Conservation (phyloP, 2,329 filamentous ascomycete species). For the Paraphaeosphaeria sporulosa region DNA sequence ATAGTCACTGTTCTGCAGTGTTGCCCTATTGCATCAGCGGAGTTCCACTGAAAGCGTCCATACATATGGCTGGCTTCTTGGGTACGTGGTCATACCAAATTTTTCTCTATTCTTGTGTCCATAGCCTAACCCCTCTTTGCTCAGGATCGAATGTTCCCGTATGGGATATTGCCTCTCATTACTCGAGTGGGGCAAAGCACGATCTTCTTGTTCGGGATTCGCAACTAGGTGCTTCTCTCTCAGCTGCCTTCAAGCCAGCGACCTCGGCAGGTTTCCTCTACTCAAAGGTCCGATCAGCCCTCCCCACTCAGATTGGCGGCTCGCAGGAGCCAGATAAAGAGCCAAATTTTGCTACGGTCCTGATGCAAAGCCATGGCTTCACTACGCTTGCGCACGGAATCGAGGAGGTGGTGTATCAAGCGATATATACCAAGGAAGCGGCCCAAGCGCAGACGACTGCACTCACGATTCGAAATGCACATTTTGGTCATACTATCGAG, state of each 20-base stretch:
- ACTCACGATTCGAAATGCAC: constrained; percentile 41
- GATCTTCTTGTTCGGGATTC: constrained; percentile 46
- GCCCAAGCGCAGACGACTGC: constrained; percentile 53
- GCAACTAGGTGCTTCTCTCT: constrained; percentile 44
- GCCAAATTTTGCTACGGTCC: constrained; percentile 46
- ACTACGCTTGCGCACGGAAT: constrained; percentile 52
- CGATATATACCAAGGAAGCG: constrained; percentile 52
- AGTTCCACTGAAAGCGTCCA: constrained; percentile 48
- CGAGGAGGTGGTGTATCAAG: constrained; percentile 55
- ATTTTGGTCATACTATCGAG: constrained; percentile 47
- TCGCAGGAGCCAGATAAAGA: constrained; percentile 39
- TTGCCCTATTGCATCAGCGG: constrained; percentile 53
- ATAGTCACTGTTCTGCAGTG: constrained; percentile 53
- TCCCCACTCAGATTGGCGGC: constrained; percentile 45
- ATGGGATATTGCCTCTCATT: constrained; percentile 44
- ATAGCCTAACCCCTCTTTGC: not conserved
- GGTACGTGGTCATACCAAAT: constrained; percentile 30
- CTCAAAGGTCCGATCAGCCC: constrained; percentile 46
- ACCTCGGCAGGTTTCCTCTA: constrained; percentile 49
- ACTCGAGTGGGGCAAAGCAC: constrained; percentile 39
- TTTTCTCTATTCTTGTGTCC: not conserved
- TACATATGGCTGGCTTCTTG: constrained; percentile 55
- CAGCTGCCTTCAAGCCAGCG: constrained; percentile 46
- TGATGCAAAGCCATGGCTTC: constrained; percentile 57
- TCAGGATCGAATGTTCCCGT: constrained; percentile 45